Base-by-base conservation (phyloP, 2,329 filamentous ascomycete species). In the Ophiognomonia clavigignenti-juglandacearum region DNA sequence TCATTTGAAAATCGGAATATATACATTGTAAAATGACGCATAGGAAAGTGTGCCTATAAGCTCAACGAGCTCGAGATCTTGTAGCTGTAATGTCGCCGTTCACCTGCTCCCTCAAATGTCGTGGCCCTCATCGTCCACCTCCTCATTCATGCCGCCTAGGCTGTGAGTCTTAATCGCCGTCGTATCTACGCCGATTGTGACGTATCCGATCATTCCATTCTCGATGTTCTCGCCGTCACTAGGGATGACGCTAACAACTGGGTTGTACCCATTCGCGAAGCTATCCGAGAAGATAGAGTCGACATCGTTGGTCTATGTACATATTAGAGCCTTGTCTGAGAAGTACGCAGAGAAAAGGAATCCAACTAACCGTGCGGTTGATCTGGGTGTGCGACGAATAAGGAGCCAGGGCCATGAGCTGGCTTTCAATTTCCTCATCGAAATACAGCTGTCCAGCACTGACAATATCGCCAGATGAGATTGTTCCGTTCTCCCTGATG, bases 171-270 rank as follows among this genome's bases (percentile, higher is more conserved):
- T 16, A 16, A n/a, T 7, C 16, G 18, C 35, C 18, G 35, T 23
- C 10, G 57, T 56, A 40, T 65, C 59, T 16, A 64, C 58, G 6
- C 61, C 62, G n/a, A 67, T 56, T 2, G 62, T 67, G 22, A 67
- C 59, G 32, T 67, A 67, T 2, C 60, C 62, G 31, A 66, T 55
- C 54, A 67, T 57, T 1, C 64, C 64, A 20, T 67, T 67, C 19
- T 53, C 56, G 7, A 63, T 44, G 49, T 67, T 57, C 44, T 61
- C 51, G 2, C 61, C 64, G 48, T 67, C 64, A 18, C 59, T 43
- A 4, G 65, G 54, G 26, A 65, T 57, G 31, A 66, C 54, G 14
- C 53, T 55, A 20, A 68, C 47, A 24, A 59, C 44, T 0, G 65
- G 64, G 29, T 61, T 57, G 31, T 54, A 67, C 6, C 62, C 63